Base-by-base conservation (phyloP, 345 rosid species). In the Populus alba region DNA sequence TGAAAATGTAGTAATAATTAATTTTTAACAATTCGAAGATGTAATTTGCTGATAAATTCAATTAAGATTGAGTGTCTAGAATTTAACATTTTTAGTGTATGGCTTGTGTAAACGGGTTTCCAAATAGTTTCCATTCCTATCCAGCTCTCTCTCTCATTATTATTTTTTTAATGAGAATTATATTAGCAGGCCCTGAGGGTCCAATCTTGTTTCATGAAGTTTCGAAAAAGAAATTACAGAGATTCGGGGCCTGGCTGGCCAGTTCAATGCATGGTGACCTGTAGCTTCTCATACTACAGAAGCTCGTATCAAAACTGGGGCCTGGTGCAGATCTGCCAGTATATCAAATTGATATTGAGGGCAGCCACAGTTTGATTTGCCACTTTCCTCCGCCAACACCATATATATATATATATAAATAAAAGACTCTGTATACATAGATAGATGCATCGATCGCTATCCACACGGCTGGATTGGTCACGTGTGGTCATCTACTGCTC, bases 391-490 rank as follows among this genome's bases (percentile, higher is more conserved):
- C 23, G 6, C 16, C 16, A 1, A 35, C 43, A 35, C 31, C 27
- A 27, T 27, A 27, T 27, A 27, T 25, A 27, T 27, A 27, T 25
- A 39, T 33, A 33, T 33, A 33, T 17, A 12, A 23, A 41, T 10
- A 41, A 41, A 41, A 41, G 13, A 41, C 11, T 41, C 3, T 9
- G 45, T 41, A 8, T 4, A 8, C 7, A 9, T 43, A 7, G 65
- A 23, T 59, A 7, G 57, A 20, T 59, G 77, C 76, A 80, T 85
- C 84, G 84, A 78, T 85, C 84, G 84, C 78, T 75, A 81, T 82
- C 86, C 86, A 77, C 86, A 85, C 84, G 86, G 66, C 74, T 71
- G 83, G 67, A n/a, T 37, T 61, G 18, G 65, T 61, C 76, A 51
- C 39, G 71, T 78, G 67, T 78, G 67, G 35, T 2, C 67, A 22